These are phyloP conservation scores for Polyporus tsugae DNA, from an alignment of 1,284 basidiomycete species.

Conservation along the genomic window DNA sequence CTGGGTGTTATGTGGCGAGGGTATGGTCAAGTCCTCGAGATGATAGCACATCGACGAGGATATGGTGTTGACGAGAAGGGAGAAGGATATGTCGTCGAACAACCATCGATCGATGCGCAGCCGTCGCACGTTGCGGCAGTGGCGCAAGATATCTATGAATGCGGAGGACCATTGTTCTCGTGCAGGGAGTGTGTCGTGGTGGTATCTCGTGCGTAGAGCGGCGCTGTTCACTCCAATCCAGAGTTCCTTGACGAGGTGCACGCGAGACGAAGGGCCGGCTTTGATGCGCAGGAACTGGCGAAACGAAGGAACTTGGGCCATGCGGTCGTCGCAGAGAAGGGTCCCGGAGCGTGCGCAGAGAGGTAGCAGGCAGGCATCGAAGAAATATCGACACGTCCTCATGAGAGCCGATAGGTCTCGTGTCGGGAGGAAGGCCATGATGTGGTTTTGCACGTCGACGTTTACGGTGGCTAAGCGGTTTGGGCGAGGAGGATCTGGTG, in stretches of 20 bases:
- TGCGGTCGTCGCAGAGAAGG: background rate
- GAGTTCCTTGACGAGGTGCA: constrained; percentile 1
- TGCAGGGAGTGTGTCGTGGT: no score
- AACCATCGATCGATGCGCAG: constrained; percentile 9
- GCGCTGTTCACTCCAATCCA: no score
- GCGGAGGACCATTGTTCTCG: background rate
- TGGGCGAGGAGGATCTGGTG: no score
- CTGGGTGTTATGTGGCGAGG: background rate
- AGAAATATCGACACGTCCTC: constrained; percentile 1
- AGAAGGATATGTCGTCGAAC: background rate
- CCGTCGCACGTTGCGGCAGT: background rate
- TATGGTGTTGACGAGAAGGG: background rate
- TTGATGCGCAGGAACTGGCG: constrained; percentile 1
- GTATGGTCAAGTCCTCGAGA: background rate
- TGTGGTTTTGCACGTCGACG: constrained; percentile 5
- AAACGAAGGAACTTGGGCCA: background rate
- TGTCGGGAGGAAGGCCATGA: background rate
- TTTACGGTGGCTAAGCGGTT: constrained; percentile 6
- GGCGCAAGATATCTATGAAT: background rate
- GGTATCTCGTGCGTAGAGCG: background rate
- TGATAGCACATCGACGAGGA: background rate
- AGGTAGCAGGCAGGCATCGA: background rate
- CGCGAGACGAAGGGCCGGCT: background rate
- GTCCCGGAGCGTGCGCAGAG: constrained; percentile 1
- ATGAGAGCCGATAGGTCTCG: constrained; percentile 6